These are phyloP conservation scores for Saururus chinensis DNA, from an alignment of 164 flowering plant species.

Conservation along the genomic window DNA sequence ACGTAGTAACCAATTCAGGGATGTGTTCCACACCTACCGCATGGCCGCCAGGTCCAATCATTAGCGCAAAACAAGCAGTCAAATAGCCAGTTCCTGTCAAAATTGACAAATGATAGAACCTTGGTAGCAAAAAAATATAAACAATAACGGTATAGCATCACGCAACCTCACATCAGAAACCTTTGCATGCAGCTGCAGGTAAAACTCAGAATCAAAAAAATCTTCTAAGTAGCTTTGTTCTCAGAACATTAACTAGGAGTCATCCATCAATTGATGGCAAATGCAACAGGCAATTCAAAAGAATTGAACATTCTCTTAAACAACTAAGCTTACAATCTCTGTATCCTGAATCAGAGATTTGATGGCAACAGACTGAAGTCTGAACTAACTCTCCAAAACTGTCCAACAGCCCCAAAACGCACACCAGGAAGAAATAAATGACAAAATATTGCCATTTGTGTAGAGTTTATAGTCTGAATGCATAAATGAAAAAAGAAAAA, in stretches of 20 bases:
- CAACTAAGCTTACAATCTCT: too few relatives aligned
- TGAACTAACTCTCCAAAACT: too few relatives aligned
- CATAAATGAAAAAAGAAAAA: not conserved
- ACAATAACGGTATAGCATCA: too few relatives aligned
- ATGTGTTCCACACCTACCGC: slow-evolving; percentile 95
- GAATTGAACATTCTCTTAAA: too few relatives aligned
- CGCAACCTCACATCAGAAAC: too few relatives aligned
- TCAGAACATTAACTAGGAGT: not conserved
- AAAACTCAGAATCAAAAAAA: too few relatives aligned
- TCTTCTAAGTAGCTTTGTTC: not conserved
- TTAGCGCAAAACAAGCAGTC: slow-evolving; percentile 87
- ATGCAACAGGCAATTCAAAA: not conserved
- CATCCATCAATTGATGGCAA: not conserved
- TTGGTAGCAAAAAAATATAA: not conserved
- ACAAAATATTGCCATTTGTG: too few relatives aligned
- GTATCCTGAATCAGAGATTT: too few relatives aligned
- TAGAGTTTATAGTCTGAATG: not conserved
- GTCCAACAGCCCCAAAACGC: too few relatives aligned
- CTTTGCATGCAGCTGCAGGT: too few relatives aligned
- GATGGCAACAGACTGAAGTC: too few relatives aligned
- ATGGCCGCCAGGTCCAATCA: slow-evolving; percentile 90
- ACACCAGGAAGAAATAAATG: too few relatives aligned
- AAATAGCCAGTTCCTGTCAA: slow-evolving; percentile 79
- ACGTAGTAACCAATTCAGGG: slow-evolving; percentile 63
- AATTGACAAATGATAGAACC: not conserved